Evolutionary conservation across 768 basidiomycete genomes (phyloP).

Genomic region (Agrocybe chaxingu): DNA sequence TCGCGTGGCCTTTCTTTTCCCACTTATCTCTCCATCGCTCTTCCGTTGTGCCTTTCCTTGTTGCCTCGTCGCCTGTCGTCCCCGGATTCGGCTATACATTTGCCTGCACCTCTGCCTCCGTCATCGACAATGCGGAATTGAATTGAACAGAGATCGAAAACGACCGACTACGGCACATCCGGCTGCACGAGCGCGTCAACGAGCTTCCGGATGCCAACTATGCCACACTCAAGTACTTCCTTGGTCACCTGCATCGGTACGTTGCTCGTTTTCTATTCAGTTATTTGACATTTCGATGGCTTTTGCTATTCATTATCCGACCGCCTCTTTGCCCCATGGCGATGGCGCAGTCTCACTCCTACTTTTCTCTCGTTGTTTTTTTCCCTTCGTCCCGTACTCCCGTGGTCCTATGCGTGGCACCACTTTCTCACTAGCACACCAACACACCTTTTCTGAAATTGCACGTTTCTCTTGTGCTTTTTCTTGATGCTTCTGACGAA

Average conservation of each 20-base stretch:
- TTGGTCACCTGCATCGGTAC: slow-evolving; percentile 91
- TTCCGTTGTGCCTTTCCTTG: neutral
- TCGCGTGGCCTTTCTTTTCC: neutral
- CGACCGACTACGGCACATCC: slow-evolving; percentile 91
- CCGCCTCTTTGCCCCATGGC: too few relatives aligned
- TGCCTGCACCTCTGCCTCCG: too few relatives aligned
- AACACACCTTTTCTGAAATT: too few relatives aligned
- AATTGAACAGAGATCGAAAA: slow-evolving; percentile 74
- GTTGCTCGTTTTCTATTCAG: slow-evolving; percentile 17
- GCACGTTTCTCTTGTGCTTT: too few relatives aligned
- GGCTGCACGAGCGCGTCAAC: slow-evolving; percentile 95
- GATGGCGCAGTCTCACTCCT: too few relatives aligned
- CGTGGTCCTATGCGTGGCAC: neutral
- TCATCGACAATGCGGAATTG: too few relatives aligned
- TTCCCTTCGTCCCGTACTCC: neutral
- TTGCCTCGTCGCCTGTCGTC: too few relatives aligned
- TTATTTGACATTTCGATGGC: neutral
- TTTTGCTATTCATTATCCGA: too few relatives aligned
- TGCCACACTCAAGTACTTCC: slow-evolving; percentile 91
- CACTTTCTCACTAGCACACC: neutral
- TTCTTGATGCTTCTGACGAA: neutral
- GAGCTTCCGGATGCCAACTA: slow-evolving; percentile 99
- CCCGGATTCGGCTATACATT: too few relatives aligned
- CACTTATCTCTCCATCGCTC: neutral
- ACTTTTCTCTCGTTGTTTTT: too few relatives aligned